Percentiles rank a stretch among this genome's conserved stretches.
Evolutionary conservation across 2,329 filamentous ascomycete genomes (phyloP).

Genomic region (Ascochyta fabae): DNA sequence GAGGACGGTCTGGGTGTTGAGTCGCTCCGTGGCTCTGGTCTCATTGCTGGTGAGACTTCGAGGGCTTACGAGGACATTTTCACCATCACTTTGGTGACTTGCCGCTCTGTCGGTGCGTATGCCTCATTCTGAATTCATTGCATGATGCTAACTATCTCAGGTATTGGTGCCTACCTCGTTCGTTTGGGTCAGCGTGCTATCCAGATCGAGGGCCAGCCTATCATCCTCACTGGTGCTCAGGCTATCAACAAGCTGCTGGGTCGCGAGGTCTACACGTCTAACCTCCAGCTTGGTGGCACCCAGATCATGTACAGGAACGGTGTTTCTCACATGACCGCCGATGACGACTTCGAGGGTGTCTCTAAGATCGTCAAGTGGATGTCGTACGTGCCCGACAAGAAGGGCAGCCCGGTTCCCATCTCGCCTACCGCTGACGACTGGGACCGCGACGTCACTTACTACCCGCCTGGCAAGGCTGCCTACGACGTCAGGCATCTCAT

Average conservation of each 20-base stretch:
- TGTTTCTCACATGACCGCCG: slow-evolving; percentile 98
- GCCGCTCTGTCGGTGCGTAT: slow-evolving; percentile 84
- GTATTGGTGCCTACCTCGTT: slow-evolving; percentile 98
- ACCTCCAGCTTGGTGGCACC: slow-evolving; percentile 98
- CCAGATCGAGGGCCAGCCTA: slow-evolving; percentile 97
- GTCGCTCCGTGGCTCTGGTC: slow-evolving; percentile 93
- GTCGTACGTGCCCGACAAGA: slow-evolving; percentile 95
- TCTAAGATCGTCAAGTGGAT: slow-evolving; percentile 98
- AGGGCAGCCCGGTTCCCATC: slow-evolving; percentile 90
- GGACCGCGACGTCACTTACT: slow-evolving; percentile 90
- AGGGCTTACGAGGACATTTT: slow-evolving; percentile 99
- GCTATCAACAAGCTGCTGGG: slow-evolving; percentile 98
- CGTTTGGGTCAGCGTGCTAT: slow-evolving; percentile 98
- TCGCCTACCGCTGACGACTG: slow-evolving; percentile 83
- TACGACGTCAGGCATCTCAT: slow-evolving; percentile 97
- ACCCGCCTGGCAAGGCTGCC: slow-evolving; percentile 78
- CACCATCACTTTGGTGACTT: slow-evolving; percentile 96
- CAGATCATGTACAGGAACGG: slow-evolving; percentile 99
- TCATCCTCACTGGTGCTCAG: slow-evolving; percentile 96
- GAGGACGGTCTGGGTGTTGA: slow-evolving; percentile 98
- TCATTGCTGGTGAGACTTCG: slow-evolving; percentile 97
- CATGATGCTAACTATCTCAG: slow-evolving; percentile 53
- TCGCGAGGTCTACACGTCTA: slow-evolving; percentile 98
- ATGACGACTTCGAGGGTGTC: slow-evolving; percentile 96
- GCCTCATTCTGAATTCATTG: background rate